phyloP scores from a whole-genome alignment of 1,284 basidiomycete species.

The Amylostereum chailletii region DNA sequence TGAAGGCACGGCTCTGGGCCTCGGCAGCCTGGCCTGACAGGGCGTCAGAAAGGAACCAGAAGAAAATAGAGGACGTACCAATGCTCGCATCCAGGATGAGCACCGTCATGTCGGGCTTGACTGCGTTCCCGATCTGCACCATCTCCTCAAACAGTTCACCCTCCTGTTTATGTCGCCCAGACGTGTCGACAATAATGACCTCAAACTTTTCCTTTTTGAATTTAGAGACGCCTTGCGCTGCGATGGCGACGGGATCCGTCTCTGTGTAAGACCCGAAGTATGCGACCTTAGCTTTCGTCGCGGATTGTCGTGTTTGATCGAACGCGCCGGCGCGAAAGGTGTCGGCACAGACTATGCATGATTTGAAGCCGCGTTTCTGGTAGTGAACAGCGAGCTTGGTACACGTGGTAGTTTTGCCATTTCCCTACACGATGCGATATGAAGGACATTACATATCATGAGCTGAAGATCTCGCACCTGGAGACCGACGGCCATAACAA shows the following conservation, averaged over 20 bases:
- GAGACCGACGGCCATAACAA: constrained; percentile 97
- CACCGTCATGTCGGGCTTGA: constrained; percentile 91
- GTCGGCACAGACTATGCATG: constrained; percentile 98
- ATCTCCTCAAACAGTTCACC: constrained; percentile 97
- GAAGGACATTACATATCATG: constrained; percentile 4
- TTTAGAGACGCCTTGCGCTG: constrained; percentile 89
- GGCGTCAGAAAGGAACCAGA: constrained; percentile 8
- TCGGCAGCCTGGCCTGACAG: constrained; percentile 90
- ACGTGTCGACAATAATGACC: constrained; percentile 98
- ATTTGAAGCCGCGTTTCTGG: constrained; percentile 94
- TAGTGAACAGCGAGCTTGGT: constrained; percentile 97
- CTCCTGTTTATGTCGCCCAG: constrained; percentile 96
- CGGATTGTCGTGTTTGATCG: constrained; percentile 93
- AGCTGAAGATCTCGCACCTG: constrained; percentile 45
- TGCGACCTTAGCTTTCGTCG: constrained; percentile 97
- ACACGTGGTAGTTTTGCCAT: constrained; percentile 98
- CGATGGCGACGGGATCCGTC: constrained; percentile 94
- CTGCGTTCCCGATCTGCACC: constrained; percentile 91
- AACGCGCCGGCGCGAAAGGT: constrained; percentile 99
- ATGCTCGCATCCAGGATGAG: constrained; percentile 86
- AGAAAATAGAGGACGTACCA: constrained; percentile 31
- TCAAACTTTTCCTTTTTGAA: constrained; percentile 99
- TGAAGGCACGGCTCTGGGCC: constrained; percentile 93
- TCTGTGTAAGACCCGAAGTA: constrained; percentile 99
- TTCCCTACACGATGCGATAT: constrained; percentile 51